Base-by-base conservation (phyloP, 257 asterid species). In the Craterostigma plantagineum region DNA sequence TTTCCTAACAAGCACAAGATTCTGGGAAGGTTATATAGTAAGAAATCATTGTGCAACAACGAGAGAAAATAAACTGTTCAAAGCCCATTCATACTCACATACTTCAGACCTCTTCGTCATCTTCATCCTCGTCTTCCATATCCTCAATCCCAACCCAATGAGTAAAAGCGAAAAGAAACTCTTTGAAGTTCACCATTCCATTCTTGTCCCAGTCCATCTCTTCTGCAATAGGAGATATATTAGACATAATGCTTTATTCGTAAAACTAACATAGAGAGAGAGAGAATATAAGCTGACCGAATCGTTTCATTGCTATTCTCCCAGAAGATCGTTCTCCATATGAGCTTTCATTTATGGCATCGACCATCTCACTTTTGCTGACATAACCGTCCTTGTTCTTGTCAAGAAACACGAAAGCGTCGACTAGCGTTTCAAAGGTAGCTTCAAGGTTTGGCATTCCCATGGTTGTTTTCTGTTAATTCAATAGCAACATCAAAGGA, bases 181-280 rank as follows among this genome's bases (percentile, higher is more conserved):
- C 96, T 56, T 81, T 78, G 69, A 77, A 86, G 76, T 71, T 86
- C 34, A 77, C 94, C 71, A 53, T 75, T 51, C 94, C 96, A 45
- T 81, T 86, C 58, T 63, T 75, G 64, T 81, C 92, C 96, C 94
- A 81, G 62, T 86, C 96, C 94, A 86, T 86, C 69, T 86, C 97
- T 53, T 86, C 97, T 86, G 78, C 70, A 69, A 38, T 42, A 49
- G 16, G 10, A 42, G 39, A 34, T 11, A 52, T 10, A 40, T 13
- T 7, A 7, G 15, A 40, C 44, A 23, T 2, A 23, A 23, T 2
- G 30, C 30, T 23, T 23, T 23, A 23, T 6, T 23, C 30, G 6
- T 23, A 6, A 23, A 23, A 23, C 30, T 23, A 2, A 6, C 4
- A 23, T 2, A 23, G 12, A 11, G 34, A 27, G 14, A 13, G 16